Evolutionary conservation across 225 moss, liverwort and hornwort genomes (phyloP).

Genomic region (Thuidium tamariscinum): DNA sequence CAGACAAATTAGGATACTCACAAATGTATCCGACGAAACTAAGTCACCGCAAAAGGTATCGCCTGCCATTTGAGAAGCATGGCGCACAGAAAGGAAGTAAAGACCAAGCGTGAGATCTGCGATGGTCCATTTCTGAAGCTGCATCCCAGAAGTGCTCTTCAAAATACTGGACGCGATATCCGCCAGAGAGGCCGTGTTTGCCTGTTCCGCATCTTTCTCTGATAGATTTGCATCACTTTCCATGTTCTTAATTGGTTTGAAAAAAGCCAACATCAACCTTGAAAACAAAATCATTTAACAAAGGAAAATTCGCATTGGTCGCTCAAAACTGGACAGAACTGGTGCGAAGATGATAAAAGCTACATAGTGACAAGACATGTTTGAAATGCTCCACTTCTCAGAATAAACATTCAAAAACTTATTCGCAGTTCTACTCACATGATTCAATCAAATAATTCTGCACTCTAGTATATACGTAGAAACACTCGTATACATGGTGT

Average conservation of each 20-base stretch:
- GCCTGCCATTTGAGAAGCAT: constrained; percentile 61
- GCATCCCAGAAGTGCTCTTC: constrained; percentile 84
- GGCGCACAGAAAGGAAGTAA: constrained; percentile 81
- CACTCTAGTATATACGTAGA: background rate
- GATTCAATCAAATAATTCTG: background rate
- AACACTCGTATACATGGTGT: background rate
- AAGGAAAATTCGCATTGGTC: background rate
- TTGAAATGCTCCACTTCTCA: background rate
- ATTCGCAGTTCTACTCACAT: background rate
- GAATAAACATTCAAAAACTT: background rate
- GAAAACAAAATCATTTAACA: background rate
- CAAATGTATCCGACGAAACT: constrained; percentile 51
- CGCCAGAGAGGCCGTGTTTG: constrained; percentile 54
- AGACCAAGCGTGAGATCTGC: constrained; percentile 89
- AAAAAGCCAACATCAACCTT: background rate
- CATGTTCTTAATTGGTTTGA: background rate
- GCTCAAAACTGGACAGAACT: background rate
- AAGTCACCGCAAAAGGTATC: constrained; percentile 63
- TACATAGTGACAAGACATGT: background rate
- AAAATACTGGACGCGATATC: constrained; percentile 70
- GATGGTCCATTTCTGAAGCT: constrained; percentile 85
- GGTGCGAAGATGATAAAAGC: background rate
- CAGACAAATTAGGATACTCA: constrained; percentile 12
- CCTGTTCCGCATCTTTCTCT: constrained; percentile 40
- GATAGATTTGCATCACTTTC: constrained; percentile 1